Evolutionary conservation across 805 yeast genomes (phyloP), one percentile per base, ranked within the genome.

Genomic region (Metschnikowia aberdeeniae): DNA sequence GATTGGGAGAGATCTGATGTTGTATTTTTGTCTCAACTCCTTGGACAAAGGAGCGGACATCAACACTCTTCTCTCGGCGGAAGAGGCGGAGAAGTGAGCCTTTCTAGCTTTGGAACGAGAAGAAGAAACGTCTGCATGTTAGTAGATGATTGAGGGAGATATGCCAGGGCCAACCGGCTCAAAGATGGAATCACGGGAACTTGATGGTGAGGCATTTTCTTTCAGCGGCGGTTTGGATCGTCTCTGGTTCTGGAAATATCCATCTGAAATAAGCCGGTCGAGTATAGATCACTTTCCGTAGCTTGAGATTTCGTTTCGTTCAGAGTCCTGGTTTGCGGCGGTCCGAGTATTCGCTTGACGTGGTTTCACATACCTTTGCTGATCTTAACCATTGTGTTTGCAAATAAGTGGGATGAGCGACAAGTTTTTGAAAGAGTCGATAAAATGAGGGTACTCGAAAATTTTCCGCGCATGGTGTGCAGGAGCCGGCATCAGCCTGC

Each of bases 31-130:
- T 75, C 95, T 86, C 77, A 93, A 87, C 81, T 93, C 99, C 84
- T 93, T 93, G 66, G 98, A 92, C 71, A 93, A 84, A 68, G 98
- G 97, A 73, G 99, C 98, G 68, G 97, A 86, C 84, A 93, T 80
- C 75, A 93, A 78, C 62, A 76, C 78, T 80, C 98, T 88, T 80
- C 97, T 88, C 70, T 79, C 88, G 62, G 92, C 85, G 60, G 99
- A 92, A 68, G 98, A 95, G 64, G 99, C 95, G 68, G 80, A 80
- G 92, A 93, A 93, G 86, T 93, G 87, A 76, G 98, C 98, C 88
- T 93, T 93, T 87, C 99, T 90, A 76, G 97, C 82, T 86, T 93
- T 93, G 77, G 95, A 86, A 83, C 99, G 93, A 73, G 97, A 90
- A 75, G 95, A 84, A 68, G 99, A 89, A 76, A 93, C 98, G 96